Base-by-base conservation (phyloP, 208 protist genomes). In the Leishmania arabica region DNA sequence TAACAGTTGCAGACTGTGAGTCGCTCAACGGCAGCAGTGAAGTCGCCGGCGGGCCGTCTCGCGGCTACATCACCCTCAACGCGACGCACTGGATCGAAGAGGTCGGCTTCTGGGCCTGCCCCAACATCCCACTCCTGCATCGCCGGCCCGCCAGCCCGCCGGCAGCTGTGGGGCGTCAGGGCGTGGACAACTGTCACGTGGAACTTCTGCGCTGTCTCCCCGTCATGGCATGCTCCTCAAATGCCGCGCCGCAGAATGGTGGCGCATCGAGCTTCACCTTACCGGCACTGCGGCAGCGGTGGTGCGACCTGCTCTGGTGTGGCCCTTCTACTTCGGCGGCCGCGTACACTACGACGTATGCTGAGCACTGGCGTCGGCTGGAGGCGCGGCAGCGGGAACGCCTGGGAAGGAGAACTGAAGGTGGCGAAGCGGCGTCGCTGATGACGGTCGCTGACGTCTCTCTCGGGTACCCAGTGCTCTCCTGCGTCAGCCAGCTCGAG, bases 21-120 rank as follows among this genome's bases (percentile, higher is more conserved):
- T 9, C 40, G 19, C 5, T 5, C 42, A 58, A n/a, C 64, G 4
- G 68, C 69, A 34, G 70, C 27, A 54, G 65, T 77, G 51, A 5
- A 7, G 56, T 9, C 3, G 31, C 42, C 15, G 21, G 53, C 34
- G 49, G 27, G 15, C 3, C 31, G 27, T 19, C 45, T 34, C 47
- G 17, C 42, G 75, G 64, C 21, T 86, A 82, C 72, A 64, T 96
- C n/a, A 86, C 89, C n/a, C 79, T 97, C 42, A 86, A 73, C 75
- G 53, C 90, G 5, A 66, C 85, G 17, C 91, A 95, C 80, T 97
- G 93, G 92, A 85, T 95, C 42, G 93, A 97, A 73, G 86, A 94
- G 76, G 91, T 95, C 3, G 93, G 89, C 11, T 95, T 95, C 79
- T 97, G 93, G 92, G 87, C 90, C 15, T 95, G 90, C 81, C n/a